Conservation (phyloP, 2,329 filamentous ascomycete species). For the Venturia aucupariae region DNA sequence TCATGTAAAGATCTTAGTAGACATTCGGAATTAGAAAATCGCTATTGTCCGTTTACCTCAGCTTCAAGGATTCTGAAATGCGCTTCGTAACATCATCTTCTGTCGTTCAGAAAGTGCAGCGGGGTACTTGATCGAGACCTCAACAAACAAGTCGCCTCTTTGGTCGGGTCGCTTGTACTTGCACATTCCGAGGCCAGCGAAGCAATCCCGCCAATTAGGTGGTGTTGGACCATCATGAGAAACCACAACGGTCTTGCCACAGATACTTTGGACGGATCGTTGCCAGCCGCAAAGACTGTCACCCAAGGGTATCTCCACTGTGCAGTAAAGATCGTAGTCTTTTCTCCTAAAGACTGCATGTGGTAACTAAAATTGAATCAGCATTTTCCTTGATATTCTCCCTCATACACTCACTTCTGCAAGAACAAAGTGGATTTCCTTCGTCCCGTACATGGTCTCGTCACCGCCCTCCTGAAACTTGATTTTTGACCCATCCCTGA, state of each 20-base stretch:
- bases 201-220: conserved; percentile 2
- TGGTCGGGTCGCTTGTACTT: conserved; percentile 7
- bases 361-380: neutral
- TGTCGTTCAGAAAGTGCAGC: conserved; percentile 6
- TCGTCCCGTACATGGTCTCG: conserved; percentile 8
- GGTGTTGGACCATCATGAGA: conserved; percentile 11
- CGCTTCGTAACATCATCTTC: conserved; percentile 10
- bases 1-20: conserved; percentile 29
- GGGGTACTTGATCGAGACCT: conserved; percentile 9
- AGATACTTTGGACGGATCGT: conserved; percentile 5
- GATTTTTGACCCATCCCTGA: conserved; percentile 7
- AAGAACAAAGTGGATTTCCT: conserved; percentile 12
- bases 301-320: conserved; percentile 9
- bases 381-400: neutral
- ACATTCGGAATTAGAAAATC: neutral
- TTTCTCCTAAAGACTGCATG: conserved; percentile 9
- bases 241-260: conserved; percentile 12
- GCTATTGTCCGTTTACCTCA: no score
- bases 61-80: conserved; percentile 6
- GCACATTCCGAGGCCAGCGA: conserved; percentile 14
- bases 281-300: conserved; percentile 14
- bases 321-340: conserved; percentile 11
- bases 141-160: conserved; percentile 11
- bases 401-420: neutral
- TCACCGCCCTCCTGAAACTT: conserved; percentile 9